Conservation (phyloP, 2,329 filamentous ascomycete genomes). For the Epichloe typhina region DNA sequence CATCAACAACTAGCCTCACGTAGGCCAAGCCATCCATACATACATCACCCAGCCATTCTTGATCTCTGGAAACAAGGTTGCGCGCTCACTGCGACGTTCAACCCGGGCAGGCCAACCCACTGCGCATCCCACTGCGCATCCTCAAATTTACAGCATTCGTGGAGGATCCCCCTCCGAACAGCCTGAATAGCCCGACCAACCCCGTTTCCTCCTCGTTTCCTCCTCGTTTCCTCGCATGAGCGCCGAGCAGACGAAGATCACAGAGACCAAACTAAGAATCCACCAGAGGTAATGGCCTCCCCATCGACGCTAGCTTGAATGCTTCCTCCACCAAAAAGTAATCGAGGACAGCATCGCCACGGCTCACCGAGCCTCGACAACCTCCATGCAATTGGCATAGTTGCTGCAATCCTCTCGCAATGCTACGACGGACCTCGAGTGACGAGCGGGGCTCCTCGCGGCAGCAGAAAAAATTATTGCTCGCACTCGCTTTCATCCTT, state of each 20-base stretch:
- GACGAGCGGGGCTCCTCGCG: slow-evolving; percentile 35
- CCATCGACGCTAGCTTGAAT: slow-evolving; percentile 1
- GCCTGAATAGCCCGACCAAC: background rate
- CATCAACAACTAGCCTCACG: background rate
- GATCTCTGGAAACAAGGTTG: background rate
- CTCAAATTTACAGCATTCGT: background rate
- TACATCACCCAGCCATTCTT: background rate
- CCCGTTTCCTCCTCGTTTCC: background rate
- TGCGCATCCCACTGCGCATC: background rate
- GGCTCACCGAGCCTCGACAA: background rate
- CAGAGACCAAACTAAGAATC: background rate
- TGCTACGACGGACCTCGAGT: slow-evolving; percentile 53
- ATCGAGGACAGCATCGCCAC: slow-evolving; percentile 2
- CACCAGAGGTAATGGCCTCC: background rate
- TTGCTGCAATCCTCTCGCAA: slow-evolving; percentile 17
- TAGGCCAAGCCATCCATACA: background rate
- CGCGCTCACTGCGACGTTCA: background rate
- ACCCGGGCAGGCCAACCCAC: background rate
- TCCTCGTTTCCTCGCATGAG: background rate
- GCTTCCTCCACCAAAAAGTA: background rate
- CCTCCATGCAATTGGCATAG: slow-evolving; percentile 4
- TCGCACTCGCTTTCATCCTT: slow-evolving; percentile 45
- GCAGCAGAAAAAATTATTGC: slow-evolving; percentile 31
- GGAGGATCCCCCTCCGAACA: background rate
- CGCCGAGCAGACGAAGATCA: background rate